Conservation (phyloP, 1,284 basidiomycete species). For the Xerocomus cyaneibrunnescens region DNA sequence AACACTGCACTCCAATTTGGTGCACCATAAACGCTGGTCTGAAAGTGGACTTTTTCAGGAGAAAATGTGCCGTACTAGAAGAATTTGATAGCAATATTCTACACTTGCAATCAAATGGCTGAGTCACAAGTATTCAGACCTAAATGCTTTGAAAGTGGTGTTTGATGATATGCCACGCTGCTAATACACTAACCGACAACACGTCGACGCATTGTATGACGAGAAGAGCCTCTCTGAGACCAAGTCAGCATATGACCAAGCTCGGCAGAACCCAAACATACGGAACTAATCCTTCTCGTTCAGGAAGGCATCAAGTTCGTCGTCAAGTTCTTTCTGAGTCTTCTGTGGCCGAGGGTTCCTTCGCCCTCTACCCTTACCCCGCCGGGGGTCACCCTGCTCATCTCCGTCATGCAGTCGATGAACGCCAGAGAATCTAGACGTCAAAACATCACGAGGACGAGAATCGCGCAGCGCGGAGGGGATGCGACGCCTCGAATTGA, state of each 20-base stretch:
- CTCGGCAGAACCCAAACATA: slow-evolving; percentile 7
- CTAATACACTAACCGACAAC: slow-evolving; percentile 4
- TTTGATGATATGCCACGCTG: slow-evolving; percentile 5
- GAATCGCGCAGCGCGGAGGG: slow-evolving; percentile 43
- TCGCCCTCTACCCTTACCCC: slow-evolving; percentile 30
- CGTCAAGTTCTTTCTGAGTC: slow-evolving; percentile 72
- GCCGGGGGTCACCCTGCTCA: slow-evolving; percentile 23
- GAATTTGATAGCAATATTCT: not conserved
- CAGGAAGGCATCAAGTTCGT: slow-evolving; percentile 74
- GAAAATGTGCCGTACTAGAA: too few species aligned
- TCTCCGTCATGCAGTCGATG: slow-evolving; percentile 21
- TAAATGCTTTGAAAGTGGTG: slow-evolving; percentile 11
- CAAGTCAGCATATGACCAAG: slow-evolving; percentile 8
- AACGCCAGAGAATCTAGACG: slow-evolving; percentile 17
- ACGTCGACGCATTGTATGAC: not conserved
- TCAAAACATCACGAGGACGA: not conserved
- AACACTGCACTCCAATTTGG: too few species aligned
- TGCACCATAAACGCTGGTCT: too few species aligned
- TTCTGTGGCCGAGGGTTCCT: slow-evolving; percentile 45
- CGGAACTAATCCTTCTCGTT: slow-evolving; percentile 39
- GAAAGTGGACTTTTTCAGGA: too few species aligned
- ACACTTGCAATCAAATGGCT: not conserved
- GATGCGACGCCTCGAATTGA: slow-evolving; percentile 45
- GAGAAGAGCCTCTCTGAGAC: not conserved
- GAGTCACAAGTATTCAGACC: not conserved